Evolutionary conservation across 1,284 basidiomycete species (phyloP).

Genomic region (Trametes sp.): DNA sequence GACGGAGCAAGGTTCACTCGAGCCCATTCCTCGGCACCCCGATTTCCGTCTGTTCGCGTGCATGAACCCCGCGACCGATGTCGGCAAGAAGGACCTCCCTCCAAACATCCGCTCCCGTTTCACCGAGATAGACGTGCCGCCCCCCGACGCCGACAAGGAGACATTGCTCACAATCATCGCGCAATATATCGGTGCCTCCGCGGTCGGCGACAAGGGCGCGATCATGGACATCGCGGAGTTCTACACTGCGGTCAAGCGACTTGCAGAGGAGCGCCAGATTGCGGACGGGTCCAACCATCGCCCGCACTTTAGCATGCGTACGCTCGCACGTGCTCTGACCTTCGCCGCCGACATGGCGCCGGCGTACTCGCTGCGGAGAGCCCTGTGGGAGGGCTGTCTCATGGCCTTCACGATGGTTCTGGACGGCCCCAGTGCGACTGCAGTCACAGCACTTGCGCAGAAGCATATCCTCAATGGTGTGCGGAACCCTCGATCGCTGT

Average conservation of each 20-base stretch:
- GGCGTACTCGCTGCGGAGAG: conserved; percentile 84
- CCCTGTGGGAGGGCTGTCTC: conserved; percentile 94
- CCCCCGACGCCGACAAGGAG: conserved; percentile 93
- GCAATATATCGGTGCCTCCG: conserved; percentile 89
- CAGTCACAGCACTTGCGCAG: conserved; percentile 77
- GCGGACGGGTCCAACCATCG: conserved; percentile 94
- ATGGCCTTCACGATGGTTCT: conserved; percentile 99
- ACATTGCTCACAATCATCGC: conserved; percentile 89
- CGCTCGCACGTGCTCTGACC: conserved; percentile 89
- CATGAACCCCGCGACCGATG: conserved; percentile 99
- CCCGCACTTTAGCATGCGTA: conserved; percentile 99
- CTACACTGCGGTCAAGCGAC: conserved; percentile 84
- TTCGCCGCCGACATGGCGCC: conserved; percentile 88
- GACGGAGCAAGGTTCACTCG: conserved; percentile 93
- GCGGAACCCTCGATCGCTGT: conserved; percentile 80
- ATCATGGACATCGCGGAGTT: conserved; percentile 94
- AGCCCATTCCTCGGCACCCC: conserved; percentile 90
- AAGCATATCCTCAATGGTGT: conserved; percentile 86
- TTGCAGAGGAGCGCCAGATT: conserved; percentile 83
- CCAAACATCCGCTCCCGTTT: conserved; percentile 91
- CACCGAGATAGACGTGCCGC: conserved; percentile 94
- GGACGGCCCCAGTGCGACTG: conserved; percentile 75
- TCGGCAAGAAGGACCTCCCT: conserved; percentile 97
- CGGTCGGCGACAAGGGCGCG: conserved; percentile 87
- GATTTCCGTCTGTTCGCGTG: conserved; percentile 98